Percentiles rank a stretch among this genome's conserved stretches.
Conservation (phyloP, 2,329 filamentous ascomycete species). For the Podosphaera aphanis region DNA sequence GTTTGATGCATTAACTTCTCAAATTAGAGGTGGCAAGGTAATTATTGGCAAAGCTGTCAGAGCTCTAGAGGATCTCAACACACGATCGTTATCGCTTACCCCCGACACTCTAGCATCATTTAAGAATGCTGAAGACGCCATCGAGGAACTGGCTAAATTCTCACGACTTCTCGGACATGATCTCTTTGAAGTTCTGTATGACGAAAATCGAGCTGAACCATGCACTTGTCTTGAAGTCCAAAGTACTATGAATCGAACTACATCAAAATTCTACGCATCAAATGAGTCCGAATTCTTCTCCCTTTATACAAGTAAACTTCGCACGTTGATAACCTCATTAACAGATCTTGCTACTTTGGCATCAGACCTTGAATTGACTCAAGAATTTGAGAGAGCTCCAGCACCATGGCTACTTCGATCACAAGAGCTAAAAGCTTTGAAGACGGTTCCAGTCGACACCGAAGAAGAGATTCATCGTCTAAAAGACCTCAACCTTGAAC, state of each 20-base stretch:
- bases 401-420: conserved; percentile 70
- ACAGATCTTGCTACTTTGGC: conserved; percentile 48
- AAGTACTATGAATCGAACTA: conserved; percentile 33
- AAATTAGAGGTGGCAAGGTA: conserved; percentile 66
- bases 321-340: conserved; percentile 37
- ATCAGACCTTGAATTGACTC: conserved; percentile 44
- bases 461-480: conserved; percentile 66
- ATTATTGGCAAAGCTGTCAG: conserved; percentile 56
- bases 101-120: conserved; percentile 46
- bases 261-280: conserved; percentile 25
- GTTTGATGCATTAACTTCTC: conserved; percentile 46
- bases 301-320: conserved; percentile 42
- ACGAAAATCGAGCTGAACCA: conserved; percentile 47
- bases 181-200: conserved; percentile 40
- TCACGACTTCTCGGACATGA: conserved; percentile 40
- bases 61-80: conserved; percentile 53
- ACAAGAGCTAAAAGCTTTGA: conserved; percentile 59
- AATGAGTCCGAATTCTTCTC: conserved; percentile 47
- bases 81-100: conserved; percentile 48
- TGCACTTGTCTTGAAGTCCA: conserved; percentile 45
- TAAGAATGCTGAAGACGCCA: conserved; percentile 40
- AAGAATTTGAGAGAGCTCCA: conserved; percentile 53
- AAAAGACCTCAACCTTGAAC: conserved; percentile 58
- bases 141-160: conserved; percentile 41
- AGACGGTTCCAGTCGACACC: conserved; percentile 56